Evolutionary conservation across 1,139 yeast genomes (phyloP), one percentile per base, ranked within the genome.

Genomic region (Sugiyamaella sp.): DNA sequence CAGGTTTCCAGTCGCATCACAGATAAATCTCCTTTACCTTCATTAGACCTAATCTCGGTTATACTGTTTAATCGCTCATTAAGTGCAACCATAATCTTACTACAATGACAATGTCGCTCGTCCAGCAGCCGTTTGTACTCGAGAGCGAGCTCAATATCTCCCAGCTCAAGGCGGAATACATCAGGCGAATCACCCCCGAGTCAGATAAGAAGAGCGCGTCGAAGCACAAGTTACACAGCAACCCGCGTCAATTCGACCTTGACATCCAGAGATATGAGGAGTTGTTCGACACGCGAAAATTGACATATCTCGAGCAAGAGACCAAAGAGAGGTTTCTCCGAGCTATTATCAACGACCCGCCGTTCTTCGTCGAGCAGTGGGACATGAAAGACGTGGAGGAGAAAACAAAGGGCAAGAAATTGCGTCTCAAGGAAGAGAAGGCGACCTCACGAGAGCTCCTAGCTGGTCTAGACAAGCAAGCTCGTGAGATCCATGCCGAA

Each of bases 221-320:
- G 4, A 53, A 49, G 24, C 57, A 51, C 41, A 49, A 53, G 25
- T 45, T 56, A 16, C 59, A 56, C 6, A 56, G 56, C 14, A 63
- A 62, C 40, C 70, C 67, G 24, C 55, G 49, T 27, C 55, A 61
- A 45, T 55, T 66, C 21, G 62, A 60, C 17, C 56, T 54, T 40
- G 69, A 68, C 42, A 70, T 64, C n/a, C 62, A 58, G 42, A 55
- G 58, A 44, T 59, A 58, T 39, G 57, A 73, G 53, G 77, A 76
- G 57, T 66, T 75, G 29, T 79, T 79, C 58, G 74, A 78, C 17
- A 74, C 82, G 52, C 70, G 84, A 45, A 82, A 84, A 63, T 81
- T 83, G 57, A 77, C 82, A 46, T 84, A 82, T 63, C 67, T 84
- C 47, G 90, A 85, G 63, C 86, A 84, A 61, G 89, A 84, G 61